phyloP scores from a whole-genome alignment of 352 stramenopile genomes.

The Globisporangium middletonii region DNA sequence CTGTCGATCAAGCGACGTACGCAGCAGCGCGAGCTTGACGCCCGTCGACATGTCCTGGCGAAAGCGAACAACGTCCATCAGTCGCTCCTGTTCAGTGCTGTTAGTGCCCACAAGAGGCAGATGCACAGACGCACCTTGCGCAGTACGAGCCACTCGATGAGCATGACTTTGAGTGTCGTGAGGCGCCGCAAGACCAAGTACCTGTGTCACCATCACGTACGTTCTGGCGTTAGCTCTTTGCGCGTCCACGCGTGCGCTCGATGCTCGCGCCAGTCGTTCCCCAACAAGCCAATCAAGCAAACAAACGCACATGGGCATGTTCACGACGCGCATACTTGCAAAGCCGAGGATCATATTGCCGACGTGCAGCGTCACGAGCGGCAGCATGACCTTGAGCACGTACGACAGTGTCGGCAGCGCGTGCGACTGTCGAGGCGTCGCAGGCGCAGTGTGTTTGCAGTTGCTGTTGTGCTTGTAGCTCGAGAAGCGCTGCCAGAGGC shows the following conservation, averaged over 20 bases:
- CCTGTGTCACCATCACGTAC: conserved; percentile 14
- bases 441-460: background rate
- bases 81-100: background rate
- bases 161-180: conserved; percentile 69
- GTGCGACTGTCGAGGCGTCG: background rate
- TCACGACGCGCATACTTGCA: conserved; percentile 54
- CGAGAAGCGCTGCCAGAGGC: conserved; percentile 1
- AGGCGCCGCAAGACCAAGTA: conserved; percentile 60
- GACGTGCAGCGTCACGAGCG: conserved; percentile 44
- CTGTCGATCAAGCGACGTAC: conserved; percentile 16
- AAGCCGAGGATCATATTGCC: conserved; percentile 68
- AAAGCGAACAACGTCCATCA: background rate
- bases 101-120: too few species aligned
- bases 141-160: conserved; percentile 73
- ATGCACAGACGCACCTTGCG: conserved; percentile 28
- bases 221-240: too few species aligned
- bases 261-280: too few species aligned
- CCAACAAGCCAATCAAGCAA: too few species aligned
- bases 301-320: conserved; percentile 63
- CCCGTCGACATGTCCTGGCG: conserved; percentile 31
- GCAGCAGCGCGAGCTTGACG: conserved; percentile 55
- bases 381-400: conserved; percentile 33
- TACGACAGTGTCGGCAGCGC: conserved; percentile 2
- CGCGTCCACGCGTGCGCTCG: too few species aligned
- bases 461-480: background rate